Conservation (phyloP, 1,139 yeast genomes). For the Pichia sp. region DNA sequence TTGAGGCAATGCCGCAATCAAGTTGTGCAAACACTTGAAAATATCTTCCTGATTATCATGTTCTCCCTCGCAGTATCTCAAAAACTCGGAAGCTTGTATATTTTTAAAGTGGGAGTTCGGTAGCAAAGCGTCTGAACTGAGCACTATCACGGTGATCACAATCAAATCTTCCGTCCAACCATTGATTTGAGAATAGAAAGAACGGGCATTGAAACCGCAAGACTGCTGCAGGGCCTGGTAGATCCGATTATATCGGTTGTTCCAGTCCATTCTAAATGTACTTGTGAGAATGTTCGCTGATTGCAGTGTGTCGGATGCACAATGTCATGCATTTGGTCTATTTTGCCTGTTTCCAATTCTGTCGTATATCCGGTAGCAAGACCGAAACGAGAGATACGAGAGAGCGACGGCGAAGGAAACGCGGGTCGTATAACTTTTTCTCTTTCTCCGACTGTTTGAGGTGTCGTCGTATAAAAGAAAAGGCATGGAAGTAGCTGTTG, state of each 20-base stretch:
- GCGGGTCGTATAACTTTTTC: slow-evolving; percentile 2
- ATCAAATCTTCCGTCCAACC: slow-evolving; percentile 1
- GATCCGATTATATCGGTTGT: not conserved
- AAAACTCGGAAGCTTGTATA: not conserved
- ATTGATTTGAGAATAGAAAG: not conserved
- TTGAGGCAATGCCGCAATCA: not conserved
- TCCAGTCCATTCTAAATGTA: no score
- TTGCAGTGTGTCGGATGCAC: no score
- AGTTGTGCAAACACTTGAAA: not conserved
- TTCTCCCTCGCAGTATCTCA: not conserved
- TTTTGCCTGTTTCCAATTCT: no score
- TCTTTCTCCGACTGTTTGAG: not conserved
- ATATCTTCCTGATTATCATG: not conserved
- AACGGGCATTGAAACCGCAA: not conserved
- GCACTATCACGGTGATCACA: not conserved
- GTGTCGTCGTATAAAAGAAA: not conserved
- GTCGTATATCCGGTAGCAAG: no score
- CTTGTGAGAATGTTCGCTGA: no score
- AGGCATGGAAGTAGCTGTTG: no score
- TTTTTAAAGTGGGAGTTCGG: not conserved
- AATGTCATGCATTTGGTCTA: no score
- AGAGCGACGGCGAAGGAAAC: not conserved
- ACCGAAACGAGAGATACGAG: no score
- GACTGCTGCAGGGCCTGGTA: not conserved
- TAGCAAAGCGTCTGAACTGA: not conserved